A percentile compares a stretch with the other conserved stretches of the same genome.
phyloP scores from a whole-genome alignment of 2,329 filamentous ascomycete genomes.

The Teratosphaeria zuluensis region DNA sequence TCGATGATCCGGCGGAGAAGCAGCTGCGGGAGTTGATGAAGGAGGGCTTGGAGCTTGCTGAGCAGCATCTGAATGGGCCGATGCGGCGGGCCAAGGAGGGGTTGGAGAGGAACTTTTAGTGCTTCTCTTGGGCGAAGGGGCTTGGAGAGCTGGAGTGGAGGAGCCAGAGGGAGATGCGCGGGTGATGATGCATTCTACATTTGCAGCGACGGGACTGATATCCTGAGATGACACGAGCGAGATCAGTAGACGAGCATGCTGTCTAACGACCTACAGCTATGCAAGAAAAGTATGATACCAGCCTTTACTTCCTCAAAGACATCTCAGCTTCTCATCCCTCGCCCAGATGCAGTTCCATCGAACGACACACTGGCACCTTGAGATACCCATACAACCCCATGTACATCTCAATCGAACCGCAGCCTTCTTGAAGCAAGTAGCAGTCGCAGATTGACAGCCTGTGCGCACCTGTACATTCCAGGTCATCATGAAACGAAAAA shows the following conservation, averaged over 20 bases:
- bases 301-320: not conserved
- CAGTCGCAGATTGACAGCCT: too few species aligned
- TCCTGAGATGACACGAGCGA: not conserved
- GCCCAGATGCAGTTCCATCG: too few species aligned
- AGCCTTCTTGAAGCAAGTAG: too few species aligned
- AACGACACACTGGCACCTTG: too few species aligned
- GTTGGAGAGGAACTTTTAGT: not conserved
- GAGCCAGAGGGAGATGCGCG: not conserved
- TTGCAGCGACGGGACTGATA: not conserved
- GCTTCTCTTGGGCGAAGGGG: not conserved
- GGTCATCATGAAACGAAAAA: too few species aligned
- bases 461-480: too few species aligned
- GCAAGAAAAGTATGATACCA: not conserved
- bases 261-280: not conserved
- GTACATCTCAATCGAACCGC: too few species aligned
- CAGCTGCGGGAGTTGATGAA: constrained; percentile 5
- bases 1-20: constrained; percentile 3
- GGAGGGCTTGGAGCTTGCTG: constrained; percentile 1
- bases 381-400: too few species aligned
- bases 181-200: not conserved
- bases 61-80: constrained; percentile 1
- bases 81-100: constrained; percentile 1
- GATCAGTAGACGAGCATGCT: not conserved
- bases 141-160: not conserved
- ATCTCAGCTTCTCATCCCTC: too few species aligned